phyloP scores from a whole-genome alignment of 2,329 filamentous ascomycete genomes.

The Neofusicoccum umdonicola region DNA sequence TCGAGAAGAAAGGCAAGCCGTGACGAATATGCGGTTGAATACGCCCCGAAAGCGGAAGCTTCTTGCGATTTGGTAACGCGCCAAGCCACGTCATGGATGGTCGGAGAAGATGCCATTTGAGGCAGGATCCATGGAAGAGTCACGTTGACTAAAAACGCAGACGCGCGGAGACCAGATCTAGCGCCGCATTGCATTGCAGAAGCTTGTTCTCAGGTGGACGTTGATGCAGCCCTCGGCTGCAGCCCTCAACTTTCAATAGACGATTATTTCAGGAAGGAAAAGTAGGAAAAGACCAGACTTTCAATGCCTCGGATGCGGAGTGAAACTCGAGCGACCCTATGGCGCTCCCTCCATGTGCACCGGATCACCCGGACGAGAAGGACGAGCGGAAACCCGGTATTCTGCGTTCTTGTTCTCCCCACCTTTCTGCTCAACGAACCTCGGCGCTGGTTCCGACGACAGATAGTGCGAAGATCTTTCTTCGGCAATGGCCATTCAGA shows the following conservation, averaged over 20 bases:
- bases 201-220: background rate
- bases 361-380: background rate
- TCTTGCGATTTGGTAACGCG: constrained; percentile 2
- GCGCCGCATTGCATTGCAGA: background rate
- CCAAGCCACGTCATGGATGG: background rate
- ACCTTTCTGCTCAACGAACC: background rate
- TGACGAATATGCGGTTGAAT: background rate
- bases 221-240: background rate
- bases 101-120: background rate
- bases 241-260: background rate
- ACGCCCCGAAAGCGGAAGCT: background rate
- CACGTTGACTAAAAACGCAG: background rate
- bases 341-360: background rate
- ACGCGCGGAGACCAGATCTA: background rate
- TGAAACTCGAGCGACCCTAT: background rate
- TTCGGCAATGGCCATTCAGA: background rate
- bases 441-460: constrained; percentile 1
- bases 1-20: background rate
- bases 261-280: background rate
- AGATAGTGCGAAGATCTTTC: background rate
- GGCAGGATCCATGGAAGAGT: background rate
- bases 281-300: background rate
- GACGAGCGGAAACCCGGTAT: background rate
- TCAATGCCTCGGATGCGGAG: background rate
- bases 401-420: background rate